Conservation (phyloP, 2,329 filamentous ascomycete species). For the Fusarium sp. region DNA sequence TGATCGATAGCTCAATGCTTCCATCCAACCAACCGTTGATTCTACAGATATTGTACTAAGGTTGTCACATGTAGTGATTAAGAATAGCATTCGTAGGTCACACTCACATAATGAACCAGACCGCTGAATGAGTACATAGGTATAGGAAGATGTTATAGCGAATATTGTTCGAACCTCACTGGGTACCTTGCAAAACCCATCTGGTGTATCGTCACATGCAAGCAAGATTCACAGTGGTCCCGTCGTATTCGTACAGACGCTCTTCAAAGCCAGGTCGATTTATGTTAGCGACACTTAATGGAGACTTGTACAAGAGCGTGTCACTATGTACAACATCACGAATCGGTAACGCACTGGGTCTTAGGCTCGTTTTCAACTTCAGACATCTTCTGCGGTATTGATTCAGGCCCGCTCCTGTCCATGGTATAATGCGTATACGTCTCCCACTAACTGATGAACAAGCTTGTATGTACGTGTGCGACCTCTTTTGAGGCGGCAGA, state of each 20-base stretch:
- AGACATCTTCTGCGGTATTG: slow-evolving; percentile 13
- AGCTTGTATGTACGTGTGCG: slow-evolving; percentile 20
- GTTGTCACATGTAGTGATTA: slow-evolving; percentile 17
- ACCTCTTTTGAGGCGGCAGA: slow-evolving; percentile 19
- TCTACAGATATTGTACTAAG: not conserved
- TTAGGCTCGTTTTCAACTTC: not conserved
- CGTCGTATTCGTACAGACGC: slow-evolving; percentile 16
- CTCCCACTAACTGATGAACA: slow-evolving; percentile 18
- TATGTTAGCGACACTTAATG: not conserved
- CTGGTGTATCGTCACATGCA: slow-evolving; percentile 16
- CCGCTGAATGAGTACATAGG: not conserved
- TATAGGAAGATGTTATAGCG: not conserved
- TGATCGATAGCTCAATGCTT: slow-evolving; percentile 32
- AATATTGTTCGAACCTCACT: not conserved
- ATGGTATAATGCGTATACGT: slow-evolving; percentile 35
- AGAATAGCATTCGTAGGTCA: slow-evolving; percentile 11
- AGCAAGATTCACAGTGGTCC: not conserved
- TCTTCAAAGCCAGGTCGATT: slow-evolving; percentile 11
- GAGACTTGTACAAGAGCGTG: not conserved
- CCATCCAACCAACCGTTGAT: slow-evolving; percentile 5
- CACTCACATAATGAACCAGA: slow-evolving; percentile 8
- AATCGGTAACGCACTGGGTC: not conserved
- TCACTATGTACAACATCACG: not conserved
- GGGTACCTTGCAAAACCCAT: not conserved
- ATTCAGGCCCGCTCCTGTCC: slow-evolving; percentile 30